phyloP scores from a whole-genome alignment of 331 rosid genomes.

The Malus hybrid region DNA sequence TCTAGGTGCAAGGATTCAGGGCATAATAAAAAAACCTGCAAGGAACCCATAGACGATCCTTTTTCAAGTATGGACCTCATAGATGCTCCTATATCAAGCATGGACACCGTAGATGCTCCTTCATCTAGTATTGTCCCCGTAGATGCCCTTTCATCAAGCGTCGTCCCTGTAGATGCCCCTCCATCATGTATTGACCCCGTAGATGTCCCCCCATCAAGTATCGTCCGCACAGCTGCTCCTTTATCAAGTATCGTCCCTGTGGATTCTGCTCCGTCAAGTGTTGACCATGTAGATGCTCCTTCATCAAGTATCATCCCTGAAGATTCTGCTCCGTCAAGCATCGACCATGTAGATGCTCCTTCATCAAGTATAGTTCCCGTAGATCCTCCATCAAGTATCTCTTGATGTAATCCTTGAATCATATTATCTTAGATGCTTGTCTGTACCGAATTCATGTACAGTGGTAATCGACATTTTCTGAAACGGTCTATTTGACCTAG shows the following conservation, averaged over 20 bases:
- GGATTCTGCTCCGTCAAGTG: too few relatives aligned
- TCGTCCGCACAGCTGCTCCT: too few relatives aligned
- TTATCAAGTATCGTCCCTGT: neutral
- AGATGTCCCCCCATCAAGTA: neutral
- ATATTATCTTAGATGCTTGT: neutral
- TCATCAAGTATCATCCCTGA: too few relatives aligned
- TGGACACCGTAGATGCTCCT: neutral
- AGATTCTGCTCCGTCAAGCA: neutral
- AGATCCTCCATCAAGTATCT: neutral
- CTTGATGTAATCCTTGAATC: neutral
- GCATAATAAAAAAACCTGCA: slow-evolving; percentile 50
- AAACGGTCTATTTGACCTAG: neutral
- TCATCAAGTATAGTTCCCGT: too few relatives aligned
- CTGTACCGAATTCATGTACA: neutral
- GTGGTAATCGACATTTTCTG: neutral
- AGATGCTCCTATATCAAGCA: neutral
- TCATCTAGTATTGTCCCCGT: neutral
- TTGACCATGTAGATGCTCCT: neutral
- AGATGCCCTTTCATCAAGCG: neutral
- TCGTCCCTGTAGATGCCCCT: neutral
- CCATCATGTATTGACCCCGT: too few relatives aligned
- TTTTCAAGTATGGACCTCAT: neutral
- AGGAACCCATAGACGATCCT: slow-evolving; percentile 10
- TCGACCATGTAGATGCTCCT: too few relatives aligned
- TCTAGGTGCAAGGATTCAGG: slow-evolving; percentile 43